phyloP scores from a whole-genome alignment of 2,329 filamentous ascomycete species.

The Lachnellula subtilissima region DNA sequence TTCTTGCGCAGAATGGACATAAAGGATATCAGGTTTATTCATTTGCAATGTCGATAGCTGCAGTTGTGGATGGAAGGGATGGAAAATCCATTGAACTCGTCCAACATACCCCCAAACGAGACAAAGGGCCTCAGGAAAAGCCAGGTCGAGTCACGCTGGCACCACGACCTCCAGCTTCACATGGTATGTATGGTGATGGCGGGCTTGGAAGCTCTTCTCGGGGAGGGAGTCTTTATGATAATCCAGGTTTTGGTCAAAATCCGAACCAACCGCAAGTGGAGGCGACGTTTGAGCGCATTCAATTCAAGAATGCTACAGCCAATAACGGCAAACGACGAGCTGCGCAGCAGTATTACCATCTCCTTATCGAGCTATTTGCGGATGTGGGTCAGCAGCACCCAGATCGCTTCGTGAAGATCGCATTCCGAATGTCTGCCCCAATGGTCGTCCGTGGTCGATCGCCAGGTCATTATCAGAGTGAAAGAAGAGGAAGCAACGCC shows the following conservation, averaged over 20 bases:
- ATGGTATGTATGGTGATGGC: constrained; percentile 23
- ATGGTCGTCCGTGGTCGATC: constrained; percentile 65
- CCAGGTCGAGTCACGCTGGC: constrained; percentile 44
- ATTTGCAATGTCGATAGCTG: constrained; percentile 63
- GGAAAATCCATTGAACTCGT: constrained; percentile 66
- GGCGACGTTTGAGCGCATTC: constrained; percentile 62
- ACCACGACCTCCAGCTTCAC: constrained; percentile 26
- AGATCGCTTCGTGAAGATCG: constrained; percentile 52
- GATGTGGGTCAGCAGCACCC: constrained; percentile 40
- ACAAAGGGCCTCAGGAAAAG: constrained; percentile 63
- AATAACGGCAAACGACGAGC: constrained; percentile 71
- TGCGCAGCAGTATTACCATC: constrained; percentile 68
- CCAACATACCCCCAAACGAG: constrained; percentile 70
- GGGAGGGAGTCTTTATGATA: constrained; percentile 18
- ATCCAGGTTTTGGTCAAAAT: constrained; percentile 20
- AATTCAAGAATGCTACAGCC: constrained; percentile 70
- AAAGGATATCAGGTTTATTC: constrained; percentile 42
- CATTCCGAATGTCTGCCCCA: constrained; percentile 52
- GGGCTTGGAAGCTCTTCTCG: constrained; percentile 18
- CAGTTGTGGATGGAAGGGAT: constrained; percentile 56
- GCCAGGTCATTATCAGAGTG: constrained; percentile 57
- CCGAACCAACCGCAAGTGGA: constrained; percentile 28
- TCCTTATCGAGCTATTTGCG: constrained; percentile 63
- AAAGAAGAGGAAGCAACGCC: constrained; percentile 44
- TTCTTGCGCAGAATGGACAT: constrained; percentile 24